Base-by-base conservation (phyloP, 768 basidiomycete species). In the Leccinum subgranulosum region DNA sequence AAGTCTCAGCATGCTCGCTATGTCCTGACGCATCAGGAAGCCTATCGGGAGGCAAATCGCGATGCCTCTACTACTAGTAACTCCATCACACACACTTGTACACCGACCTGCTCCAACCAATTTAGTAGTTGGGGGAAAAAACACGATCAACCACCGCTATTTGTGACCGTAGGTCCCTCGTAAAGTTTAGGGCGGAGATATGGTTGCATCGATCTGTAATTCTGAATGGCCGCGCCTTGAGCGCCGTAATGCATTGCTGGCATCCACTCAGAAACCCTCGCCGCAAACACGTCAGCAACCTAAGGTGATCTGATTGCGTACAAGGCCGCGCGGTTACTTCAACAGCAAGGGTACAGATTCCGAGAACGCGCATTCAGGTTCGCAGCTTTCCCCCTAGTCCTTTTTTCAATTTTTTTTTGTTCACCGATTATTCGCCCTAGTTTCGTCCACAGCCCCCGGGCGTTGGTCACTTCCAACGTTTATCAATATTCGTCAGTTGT, bases 221-320 rank as follows among this genome's bases (percentile, higher is more conserved):
- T 34, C 46, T 51, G 39, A 34, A 45, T 25, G 36, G 34, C 23
- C 34, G 49, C 59, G 23, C 15, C 52, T 59, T 55, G 60, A 33
- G 55, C 64, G 64, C 69, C 67, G 69, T 70, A 69, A 70, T 56
- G 63, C 51, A 46, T 55, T 69, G 66, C 63, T 68, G 68, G 68
- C 68, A 70, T 63, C 43, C 36, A 48, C 58, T 60, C 61, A 57
- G 43, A 48, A 60, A 68, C 69, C 67, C 59, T 70, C 68, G 12
- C 29, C 56, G 29, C 51, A 60, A 70, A 69, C 61, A 70, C 68
- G 68, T 70, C 64, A 69, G 47, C 68, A 62, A 64, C 29, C 45
- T 51, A 53, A 59, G 56, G 51, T 58, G 64, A 60, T 58, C 60
- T 59, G 58, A 68, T 70, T 69, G 61, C 66, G 69, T 66, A 70